These are phyloP conservation scores for Sistotremastrum suecicum DNA, from an alignment of 768 basidiomycete genomes.

Conservation along the genomic window DNA sequence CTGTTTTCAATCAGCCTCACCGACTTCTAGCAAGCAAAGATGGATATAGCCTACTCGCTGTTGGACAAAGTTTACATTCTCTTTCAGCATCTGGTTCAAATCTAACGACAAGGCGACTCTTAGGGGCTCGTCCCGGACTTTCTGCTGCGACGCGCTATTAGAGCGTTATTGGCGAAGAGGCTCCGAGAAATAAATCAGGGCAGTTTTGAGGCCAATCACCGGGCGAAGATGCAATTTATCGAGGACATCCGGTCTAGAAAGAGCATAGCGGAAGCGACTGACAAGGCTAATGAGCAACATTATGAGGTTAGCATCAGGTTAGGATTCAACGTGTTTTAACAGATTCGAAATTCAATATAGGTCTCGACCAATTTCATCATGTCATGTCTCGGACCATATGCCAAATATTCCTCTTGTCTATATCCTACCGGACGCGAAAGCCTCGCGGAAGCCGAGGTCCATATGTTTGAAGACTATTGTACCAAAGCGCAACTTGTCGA, in stretches of 20 bases:
- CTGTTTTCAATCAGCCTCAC: no score
- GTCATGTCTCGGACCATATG: slow-evolving; percentile 47
- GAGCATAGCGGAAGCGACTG: slow-evolving; percentile 45
- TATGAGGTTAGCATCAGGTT: slow-evolving; percentile 38
- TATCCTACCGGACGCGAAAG: slow-evolving; percentile 48
- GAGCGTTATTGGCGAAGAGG: slow-evolving; percentile 35
- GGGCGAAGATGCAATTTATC: slow-evolving; percentile 55
- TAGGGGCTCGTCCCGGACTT: slow-evolving; percentile 54
- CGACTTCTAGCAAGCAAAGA: neutral
- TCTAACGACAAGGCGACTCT: neutral
- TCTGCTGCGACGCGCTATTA: slow-evolving; percentile 30
- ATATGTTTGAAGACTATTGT: slow-evolving; percentile 57
- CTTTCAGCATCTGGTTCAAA: neutral
- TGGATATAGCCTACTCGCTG: neutral
- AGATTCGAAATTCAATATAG: slow-evolving; percentile 15
- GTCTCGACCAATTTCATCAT: slow-evolving; percentile 49
- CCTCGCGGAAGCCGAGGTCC: slow-evolving; percentile 46
- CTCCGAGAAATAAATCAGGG: slow-evolving; percentile 48
- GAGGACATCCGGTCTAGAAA: slow-evolving; percentile 32
- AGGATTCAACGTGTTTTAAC: neutral
- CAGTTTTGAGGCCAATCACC: slow-evolving; percentile 44
- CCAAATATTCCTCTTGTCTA: slow-evolving; percentile 54
- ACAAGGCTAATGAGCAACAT: slow-evolving; percentile 64
- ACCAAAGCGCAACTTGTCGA: slow-evolving; percentile 46
- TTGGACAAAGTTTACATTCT: neutral